Conservation (phyloP, 2,329 filamentous ascomycete genomes). For the Sporothrix euskadiensis region DNA sequence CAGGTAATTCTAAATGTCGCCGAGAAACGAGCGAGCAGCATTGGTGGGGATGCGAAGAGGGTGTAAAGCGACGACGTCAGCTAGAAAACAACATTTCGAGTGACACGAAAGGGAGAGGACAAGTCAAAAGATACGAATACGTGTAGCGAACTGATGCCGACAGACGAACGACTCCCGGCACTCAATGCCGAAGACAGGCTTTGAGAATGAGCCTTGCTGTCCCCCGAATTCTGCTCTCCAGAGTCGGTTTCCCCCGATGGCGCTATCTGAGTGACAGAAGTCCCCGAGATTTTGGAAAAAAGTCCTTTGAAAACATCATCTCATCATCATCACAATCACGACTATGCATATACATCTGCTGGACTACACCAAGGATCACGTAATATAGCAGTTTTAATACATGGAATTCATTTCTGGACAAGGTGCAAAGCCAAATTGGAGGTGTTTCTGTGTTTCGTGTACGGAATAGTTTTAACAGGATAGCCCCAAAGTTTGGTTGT, state of each 20-base stretch:
- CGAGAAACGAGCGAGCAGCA: not conserved
- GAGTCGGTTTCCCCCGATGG: too few relatives aligned
- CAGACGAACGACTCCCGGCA: not conserved
- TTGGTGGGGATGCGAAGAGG: not conserved
- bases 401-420: not conserved
- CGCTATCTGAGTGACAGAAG: too few relatives aligned
- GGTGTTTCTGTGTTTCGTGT: not conserved
- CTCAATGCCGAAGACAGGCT: not conserved
- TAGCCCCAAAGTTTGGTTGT: not conserved
- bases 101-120: not conserved
- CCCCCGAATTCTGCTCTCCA: too few relatives aligned
- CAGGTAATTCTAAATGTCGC: not conserved
- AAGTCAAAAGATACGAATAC: not conserved
- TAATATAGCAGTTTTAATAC: not conserved
- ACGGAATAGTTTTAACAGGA: not conserved
- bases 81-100: not conserved
- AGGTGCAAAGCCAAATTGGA: not conserved
- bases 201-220: not conserved
- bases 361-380: not conserved
- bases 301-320: too few relatives aligned
- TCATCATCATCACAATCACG: not conserved
- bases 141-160: not conserved
- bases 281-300: too few relatives aligned
- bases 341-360: not conserved
- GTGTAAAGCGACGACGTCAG: not conserved